Conservation (phyloP, 768 basidiomycete genomes). For the Russula lepida region DNA sequence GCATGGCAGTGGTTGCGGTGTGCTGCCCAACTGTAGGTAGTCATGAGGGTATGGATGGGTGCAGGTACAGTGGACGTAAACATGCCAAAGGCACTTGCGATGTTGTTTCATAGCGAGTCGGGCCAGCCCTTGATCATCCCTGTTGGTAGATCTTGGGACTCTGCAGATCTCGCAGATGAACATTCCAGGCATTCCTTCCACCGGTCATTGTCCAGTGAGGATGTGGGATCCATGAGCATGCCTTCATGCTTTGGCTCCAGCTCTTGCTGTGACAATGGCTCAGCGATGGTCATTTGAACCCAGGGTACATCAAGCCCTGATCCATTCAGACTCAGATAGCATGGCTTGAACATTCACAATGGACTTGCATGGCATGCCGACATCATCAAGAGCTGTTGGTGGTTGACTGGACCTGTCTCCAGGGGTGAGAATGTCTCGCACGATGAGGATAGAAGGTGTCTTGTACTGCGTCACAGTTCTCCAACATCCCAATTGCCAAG, state of each 20-base stretch:
- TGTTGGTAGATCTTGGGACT: neutral
- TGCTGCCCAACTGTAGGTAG: neutral
- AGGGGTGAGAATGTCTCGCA: constrained; percentile 22
- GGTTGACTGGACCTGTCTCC: constrained; percentile 26
- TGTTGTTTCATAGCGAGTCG: constrained; percentile 15
- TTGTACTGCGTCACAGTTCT: constrained; percentile 2
- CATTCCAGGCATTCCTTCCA: constrained; percentile 17
- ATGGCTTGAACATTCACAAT: constrained; percentile 23
- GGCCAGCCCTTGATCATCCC: constrained; percentile 13
- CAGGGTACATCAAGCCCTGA: constrained; percentile 30
- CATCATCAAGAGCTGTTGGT: constrained; percentile 22
- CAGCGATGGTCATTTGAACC: constrained; percentile 14
- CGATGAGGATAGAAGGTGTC: neutral
- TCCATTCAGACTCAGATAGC: constrained; percentile 29
- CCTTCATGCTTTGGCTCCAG: neutral
- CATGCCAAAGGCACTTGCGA: constrained; percentile 13
- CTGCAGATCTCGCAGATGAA: neutral
- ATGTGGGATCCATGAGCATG: neutral
- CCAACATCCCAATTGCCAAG: neutral
- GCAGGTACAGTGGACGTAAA: neutral
- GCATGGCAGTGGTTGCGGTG: neutral
- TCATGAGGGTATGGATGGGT: neutral
- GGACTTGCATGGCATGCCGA: constrained; percentile 19
- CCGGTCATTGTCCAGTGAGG: neutral
- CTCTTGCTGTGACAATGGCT: neutral